These are phyloP conservation scores for Nicotiana rustica DNA, from an alignment of 305 asterid genomes.

Conservation along the genomic window DNA sequence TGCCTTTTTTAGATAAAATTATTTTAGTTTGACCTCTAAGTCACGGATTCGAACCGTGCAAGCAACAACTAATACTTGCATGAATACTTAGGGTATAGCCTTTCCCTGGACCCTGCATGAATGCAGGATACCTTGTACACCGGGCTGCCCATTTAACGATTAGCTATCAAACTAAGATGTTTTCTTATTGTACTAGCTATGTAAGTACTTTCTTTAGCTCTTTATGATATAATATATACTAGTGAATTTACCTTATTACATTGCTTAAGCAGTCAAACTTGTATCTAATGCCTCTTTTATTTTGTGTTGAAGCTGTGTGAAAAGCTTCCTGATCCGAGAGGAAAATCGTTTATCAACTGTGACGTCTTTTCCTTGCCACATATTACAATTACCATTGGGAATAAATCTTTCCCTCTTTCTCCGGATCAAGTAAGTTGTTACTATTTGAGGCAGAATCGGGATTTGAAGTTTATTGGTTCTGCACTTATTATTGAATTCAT, in stretches of 20 bases:
- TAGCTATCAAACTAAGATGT: not conserved
- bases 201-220: not conserved
- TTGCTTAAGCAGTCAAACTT: not conserved
- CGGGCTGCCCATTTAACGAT: too few relatives aligned
- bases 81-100: too few relatives aligned
- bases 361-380: slow-evolving; percentile 40
- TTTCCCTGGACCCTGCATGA: too few relatives aligned
- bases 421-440: slow-evolving; percentile 40
- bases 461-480: too few relatives aligned
- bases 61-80: too few relatives aligned
- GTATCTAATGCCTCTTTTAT: not conserved
- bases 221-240: too few relatives aligned
- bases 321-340: slow-evolving; percentile 43
- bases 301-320: slow-evolving; percentile 41
- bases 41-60: too few relatives aligned
- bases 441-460: too few relatives aligned
- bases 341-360: slow-evolving; percentile 41
- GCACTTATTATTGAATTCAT: too few relatives aligned
- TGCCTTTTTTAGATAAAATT: too few relatives aligned
- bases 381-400: slow-evolving; percentile 43
- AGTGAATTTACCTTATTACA: not conserved
- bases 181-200: not conserved
- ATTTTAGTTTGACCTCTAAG: too few relatives aligned
- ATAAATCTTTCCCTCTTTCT: slow-evolving; percentile 41
- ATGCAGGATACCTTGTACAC: too few relatives aligned